Base-by-base conservation (phyloP, 116 monocot species). In the Phalaenopsis hybrid region DNA sequence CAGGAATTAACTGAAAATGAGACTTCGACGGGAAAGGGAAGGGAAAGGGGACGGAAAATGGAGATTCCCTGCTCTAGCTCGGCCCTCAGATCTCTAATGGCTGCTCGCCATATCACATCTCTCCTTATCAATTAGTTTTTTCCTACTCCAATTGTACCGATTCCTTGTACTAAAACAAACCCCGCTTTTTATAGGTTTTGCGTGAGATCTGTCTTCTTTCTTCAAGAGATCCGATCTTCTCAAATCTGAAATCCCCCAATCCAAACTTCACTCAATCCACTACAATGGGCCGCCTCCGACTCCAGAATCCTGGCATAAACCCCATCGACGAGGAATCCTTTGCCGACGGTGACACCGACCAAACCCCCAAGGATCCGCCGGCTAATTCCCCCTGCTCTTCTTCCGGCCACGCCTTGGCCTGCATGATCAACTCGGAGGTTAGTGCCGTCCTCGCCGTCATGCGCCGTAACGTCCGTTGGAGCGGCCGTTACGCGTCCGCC, bases 391-490 rank as follows among this genome's bases (percentile, higher is more conserved):
- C 2, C 13, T 31, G 21, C 12, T 77, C 61, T 13, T 44, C 78
- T 23, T 61, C 68, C 51, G 34, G 74, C n/a, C 52, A 50, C 20
- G 80, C 80, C 33, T 67, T 83, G 28, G 82, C 89, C 61, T 89
- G 86, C 49, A 81, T 84, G 68, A 80, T 89, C 21, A 85, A 82
- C 81, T 70, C 89, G 70, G 87, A 89, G 83, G 78, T 89, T 17
- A 79, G 84, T 59, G 81, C 88, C 31, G 84, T 88, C 41, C 79
- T 86, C 52, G 84, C 90, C 51, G 87, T 90, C 46, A 89, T 89
- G 89, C 87, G 89, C 78, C 82, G 89, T 69, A 88, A 88, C 77
- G 90, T 90, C 63, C 86, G 90, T 7, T 92, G 89, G 86, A 87
- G 90, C 65, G 83, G 82, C 81, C 84, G 77, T 25, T 88, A 89